Percentiles rank a stretch among this genome's conserved stretches.
Conservation (phyloP, 129 eudicot species). For the Flaveria sonorensis region DNA sequence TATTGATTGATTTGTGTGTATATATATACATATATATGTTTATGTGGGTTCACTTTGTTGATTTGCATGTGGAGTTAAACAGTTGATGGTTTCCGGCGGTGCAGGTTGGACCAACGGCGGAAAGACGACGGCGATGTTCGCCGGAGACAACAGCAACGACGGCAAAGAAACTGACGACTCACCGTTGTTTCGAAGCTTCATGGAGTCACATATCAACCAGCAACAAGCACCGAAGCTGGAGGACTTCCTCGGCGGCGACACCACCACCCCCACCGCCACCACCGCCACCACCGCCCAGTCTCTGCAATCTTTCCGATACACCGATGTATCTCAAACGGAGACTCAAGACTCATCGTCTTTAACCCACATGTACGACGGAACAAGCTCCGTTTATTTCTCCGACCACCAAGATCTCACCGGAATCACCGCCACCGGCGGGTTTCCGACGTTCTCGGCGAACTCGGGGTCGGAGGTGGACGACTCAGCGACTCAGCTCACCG, state of each 20-base stretch:
- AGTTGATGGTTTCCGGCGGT: neutral
- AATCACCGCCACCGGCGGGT: conserved; percentile 45
- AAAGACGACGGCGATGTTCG: conserved; percentile 49
- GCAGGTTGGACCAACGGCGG: conserved; percentile 53
- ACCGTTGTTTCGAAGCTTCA: conserved; percentile 42
- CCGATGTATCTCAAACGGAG: conserved; percentile 54
- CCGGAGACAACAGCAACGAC: conserved; percentile 36
- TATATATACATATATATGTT: neutral
- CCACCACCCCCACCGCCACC: conserved; percentile 1
- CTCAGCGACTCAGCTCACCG: conserved; percentile 53
- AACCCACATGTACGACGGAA: conserved; percentile 80
- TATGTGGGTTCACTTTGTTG: neutral
- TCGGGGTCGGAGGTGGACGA: conserved; percentile 96
- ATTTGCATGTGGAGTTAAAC: conserved; percentile 34
- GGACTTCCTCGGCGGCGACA: conserved; percentile 77
- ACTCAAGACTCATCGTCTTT: conserved; percentile 82
- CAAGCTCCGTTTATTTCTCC: conserved; percentile 46
- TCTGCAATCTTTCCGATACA: conserved; percentile 31
- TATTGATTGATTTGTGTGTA: neutral
- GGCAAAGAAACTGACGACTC: conserved; percentile 38
- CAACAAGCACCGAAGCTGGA: conserved; percentile 81
- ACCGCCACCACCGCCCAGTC: conserved; percentile 40
- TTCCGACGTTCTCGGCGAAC: conserved; percentile 80
- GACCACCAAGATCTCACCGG: conserved; percentile 65
- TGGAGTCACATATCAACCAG: conserved; percentile 50